Conservation (phyloP, 805 yeast species). For the Yarrowia sp. region DNA sequence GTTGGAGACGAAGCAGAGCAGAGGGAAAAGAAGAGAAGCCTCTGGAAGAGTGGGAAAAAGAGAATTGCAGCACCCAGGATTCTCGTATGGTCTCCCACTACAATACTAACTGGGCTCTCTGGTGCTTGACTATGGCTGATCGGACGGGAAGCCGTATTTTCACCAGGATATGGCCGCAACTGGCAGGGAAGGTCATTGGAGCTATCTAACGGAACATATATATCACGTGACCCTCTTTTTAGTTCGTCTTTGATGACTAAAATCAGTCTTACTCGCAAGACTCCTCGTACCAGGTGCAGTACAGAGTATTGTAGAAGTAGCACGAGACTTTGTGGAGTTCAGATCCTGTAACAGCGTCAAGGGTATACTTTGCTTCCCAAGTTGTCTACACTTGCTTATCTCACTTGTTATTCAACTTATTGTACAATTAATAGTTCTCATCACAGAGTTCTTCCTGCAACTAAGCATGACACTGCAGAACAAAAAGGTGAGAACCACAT, state of each 20-base stretch:
- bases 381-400: too few relatives aligned
- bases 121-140: conserved; percentile 2
- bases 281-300: too few relatives aligned
- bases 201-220: neutral
- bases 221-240: neutral
- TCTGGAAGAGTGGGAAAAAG: neutral
- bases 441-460: too few relatives aligned
- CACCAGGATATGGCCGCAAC: conserved; percentile 1
- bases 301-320: too few relatives aligned
- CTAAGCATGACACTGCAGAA: too few relatives aligned
- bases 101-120: neutral
- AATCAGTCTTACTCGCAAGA: too few relatives aligned
- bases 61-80: neutral
- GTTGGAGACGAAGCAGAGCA: neutral
- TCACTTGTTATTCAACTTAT: too few relatives aligned
- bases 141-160: neutral
- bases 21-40: neutral
- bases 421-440: too few relatives aligned
- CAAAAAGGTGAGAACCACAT: neutral
- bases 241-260: too few relatives aligned
- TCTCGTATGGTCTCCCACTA: conserved; percentile 4
- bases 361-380: too few relatives aligned
- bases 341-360: too few relatives aligned
- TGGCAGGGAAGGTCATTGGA: neutral
- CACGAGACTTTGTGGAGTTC: too few relatives aligned